Evolutionary conservation across 2,329 filamentous ascomycete species (phyloP), one percentile per base, ranked within the genome.

Genomic region (Corynespora cassiicola): DNA sequence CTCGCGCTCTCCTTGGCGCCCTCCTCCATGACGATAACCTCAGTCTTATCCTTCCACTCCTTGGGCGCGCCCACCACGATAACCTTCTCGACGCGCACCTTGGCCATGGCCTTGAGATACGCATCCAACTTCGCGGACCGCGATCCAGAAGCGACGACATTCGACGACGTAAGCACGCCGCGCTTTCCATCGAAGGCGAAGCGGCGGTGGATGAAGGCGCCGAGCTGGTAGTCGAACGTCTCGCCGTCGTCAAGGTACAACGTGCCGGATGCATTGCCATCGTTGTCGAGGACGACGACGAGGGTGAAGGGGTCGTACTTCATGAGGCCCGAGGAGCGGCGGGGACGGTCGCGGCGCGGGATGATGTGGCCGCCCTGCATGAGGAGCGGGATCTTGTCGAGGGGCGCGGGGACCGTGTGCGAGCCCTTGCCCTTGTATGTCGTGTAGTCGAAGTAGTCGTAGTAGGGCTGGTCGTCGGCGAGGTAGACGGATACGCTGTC

Each of bases 291-390:
- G 0, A 82, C 80, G 2, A 97, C 77, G 2, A 99, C 85, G 2
- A 99, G 81, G 0, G 94, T 99, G 74, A 96, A 96, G 25, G 95
- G 91, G 66, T 99, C 94, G 69, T 85, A 95, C 58, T 83, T 87
- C 94, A 97, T 97, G 29, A 96, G 77, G 14, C 87, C 85, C 41
- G 84, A 88, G 41, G 90, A 95, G 44, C 92, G 84, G 39, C 94
- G 84, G 4, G 91, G 90, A 16, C 85, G 83, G 60, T 99, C 94
- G 51, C 92, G 89, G 40, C 94, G 88, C 2, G 91, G 86, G 58
- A 97, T 85, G 56, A 99, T 86, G 66, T 97, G 88, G 1, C 94
- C 94, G 30, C 90, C 92, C 53, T 87, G 90, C 87, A 97, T 94
- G 28, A 99, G 77, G 10, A 99, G 72, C 1, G 94, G 92, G 12